Base-by-base conservation (phyloP, 257 asterid genomes). In the Gynochthodes officinalis region DNA sequence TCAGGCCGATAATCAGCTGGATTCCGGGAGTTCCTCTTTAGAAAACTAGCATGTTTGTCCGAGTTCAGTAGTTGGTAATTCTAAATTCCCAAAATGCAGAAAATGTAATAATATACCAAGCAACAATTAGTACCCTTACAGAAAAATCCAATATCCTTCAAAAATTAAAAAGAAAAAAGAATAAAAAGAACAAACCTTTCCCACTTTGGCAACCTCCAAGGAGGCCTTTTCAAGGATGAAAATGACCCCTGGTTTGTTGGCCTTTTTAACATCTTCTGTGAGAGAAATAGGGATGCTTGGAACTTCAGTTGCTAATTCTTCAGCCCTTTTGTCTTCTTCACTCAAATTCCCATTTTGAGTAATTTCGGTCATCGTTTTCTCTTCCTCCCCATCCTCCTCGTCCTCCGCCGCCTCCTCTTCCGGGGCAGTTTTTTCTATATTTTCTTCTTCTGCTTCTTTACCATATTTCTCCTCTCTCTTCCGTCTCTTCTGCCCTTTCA, bases 1-100 rank as follows among this genome's bases (percentile, higher is more conserved):
- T 92, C 95, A 30, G 97, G 98, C 62, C 96, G 88, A 83, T 82
- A 90, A 57, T 92, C 94, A 6, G 90, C 91, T 4, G 97, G 96
- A 74, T 92, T 82, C 67, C 84, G 73, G 61, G 85, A 87, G 67
- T 90, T 81, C 78, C 81, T 85, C 76, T 43, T 61, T 65, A 87
- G 80, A 69, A 79, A 93, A 84, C 75, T 77, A 25, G 87, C 83
- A 78, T 93, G 97, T 76, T 87, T 92, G 63, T 93, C 98, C 0
- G 97, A 91, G 80, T 90, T 93, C 84, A 91, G 84, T 60, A 93
- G 89, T 79, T 91, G 97, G 76, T 89, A 84, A 48, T 64, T 81
- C 98, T 93, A 88, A 25, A 78, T 14, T 55, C 57, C 30, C 30
- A 70, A 73, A 67, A 42, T 0, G 1, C 49, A 75, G 10, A 62